Percentiles rank a stretch among this genome's conserved stretches.
Conservation (phyloP, 768 basidiomycete genomes). For the Termitomyces sp. region DNA sequence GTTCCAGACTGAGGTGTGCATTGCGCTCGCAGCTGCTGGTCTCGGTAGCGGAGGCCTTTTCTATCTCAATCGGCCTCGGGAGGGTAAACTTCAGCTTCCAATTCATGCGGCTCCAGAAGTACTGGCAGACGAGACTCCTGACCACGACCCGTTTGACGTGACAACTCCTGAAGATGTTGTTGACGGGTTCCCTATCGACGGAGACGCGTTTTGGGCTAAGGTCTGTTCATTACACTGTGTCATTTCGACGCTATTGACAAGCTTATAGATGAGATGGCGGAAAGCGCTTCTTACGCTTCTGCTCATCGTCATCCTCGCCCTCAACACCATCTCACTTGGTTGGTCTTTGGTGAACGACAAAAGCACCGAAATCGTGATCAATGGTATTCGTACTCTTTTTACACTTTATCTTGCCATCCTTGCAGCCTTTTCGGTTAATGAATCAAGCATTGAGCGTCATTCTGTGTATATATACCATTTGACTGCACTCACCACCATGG, state of each 20-base stretch:
- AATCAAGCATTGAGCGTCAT: slow-evolving; percentile 37
- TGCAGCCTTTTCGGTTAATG: slow-evolving; percentile 48
- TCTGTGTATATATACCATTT: slow-evolving; percentile 60
- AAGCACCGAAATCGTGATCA: slow-evolving; percentile 30
- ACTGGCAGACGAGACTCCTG: slow-evolving; percentile 17
- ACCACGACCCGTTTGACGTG: slow-evolving; percentile 67
- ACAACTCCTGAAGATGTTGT: slow-evolving; percentile 64
- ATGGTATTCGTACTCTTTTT: slow-evolving; percentile 46
- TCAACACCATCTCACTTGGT: slow-evolving; percentile 55
- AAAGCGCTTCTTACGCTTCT: slow-evolving; percentile 51
- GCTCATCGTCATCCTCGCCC: slow-evolving; percentile 41
- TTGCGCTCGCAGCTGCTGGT: slow-evolving; percentile 40
- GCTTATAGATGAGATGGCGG: slow-evolving; percentile 50
- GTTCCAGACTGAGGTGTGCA: slow-evolving; percentile 56
- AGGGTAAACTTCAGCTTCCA: slow-evolving; percentile 54
- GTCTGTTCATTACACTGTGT: slow-evolving; percentile 27
- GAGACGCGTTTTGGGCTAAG: slow-evolving; percentile 55
- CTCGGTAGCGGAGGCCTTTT: slow-evolving; percentile 42
- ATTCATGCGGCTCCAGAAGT: slow-evolving; percentile 20
- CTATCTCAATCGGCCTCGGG: slow-evolving; percentile 35
- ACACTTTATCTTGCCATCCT: slow-evolving; percentile 59
- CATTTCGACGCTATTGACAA: not conserved
- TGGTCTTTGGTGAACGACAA: slow-evolving; percentile 42
- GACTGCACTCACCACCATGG: slow-evolving; percentile 48
- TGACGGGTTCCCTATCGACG: slow-evolving; percentile 66